Conservation (phyloP, 768 basidiomycete genomes). For the Xerocomellus chrysenteron region DNA sequence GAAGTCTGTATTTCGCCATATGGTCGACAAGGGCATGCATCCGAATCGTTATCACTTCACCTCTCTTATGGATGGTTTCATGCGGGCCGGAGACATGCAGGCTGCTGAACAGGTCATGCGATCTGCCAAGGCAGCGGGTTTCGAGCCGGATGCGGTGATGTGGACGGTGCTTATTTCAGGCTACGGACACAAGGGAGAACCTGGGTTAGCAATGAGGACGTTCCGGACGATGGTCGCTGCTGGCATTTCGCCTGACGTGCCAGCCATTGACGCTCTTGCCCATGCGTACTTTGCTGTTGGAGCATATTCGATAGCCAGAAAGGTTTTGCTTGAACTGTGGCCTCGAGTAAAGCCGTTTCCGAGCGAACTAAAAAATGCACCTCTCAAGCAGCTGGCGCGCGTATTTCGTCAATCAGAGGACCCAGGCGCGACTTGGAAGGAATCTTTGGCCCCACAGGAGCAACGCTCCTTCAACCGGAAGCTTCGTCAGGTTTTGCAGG, state of each 20-base stretch:
- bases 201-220: slow-evolving; percentile 48
- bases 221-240: slow-evolving; percentile 64
- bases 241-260: slow-evolving; percentile 67
- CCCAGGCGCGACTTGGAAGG: slow-evolving; percentile 11
- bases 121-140: slow-evolving; percentile 47
- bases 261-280: slow-evolving; percentile 67
- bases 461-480: slow-evolving; percentile 40
- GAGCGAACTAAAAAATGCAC: slow-evolving; percentile 39
- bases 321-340: slow-evolving; percentile 64
- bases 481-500: slow-evolving; percentile 31
- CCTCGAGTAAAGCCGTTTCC: slow-evolving; percentile 62
- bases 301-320: slow-evolving; percentile 48
- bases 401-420: slow-evolving; percentile 41
- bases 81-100: slow-evolving; percentile 54
- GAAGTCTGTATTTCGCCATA: slow-evolving; percentile 50
- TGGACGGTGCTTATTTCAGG: slow-evolving; percentile 78
- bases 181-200: slow-evolving; percentile 58
- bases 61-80: slow-evolving; percentile 76
- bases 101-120: slow-evolving; percentile 57
- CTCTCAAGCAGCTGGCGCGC: slow-evolving; percentile 45
- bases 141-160: slow-evolving; percentile 62
- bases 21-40: slow-evolving; percentile 67
- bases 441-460: slow-evolving; percentile 30
- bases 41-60: slow-evolving; percentile 72
- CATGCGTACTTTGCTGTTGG: slow-evolving; percentile 65